phyloP scores from a whole-genome alignment of 345 rosid genomes.

The Sisymbrium altissimum region DNA sequence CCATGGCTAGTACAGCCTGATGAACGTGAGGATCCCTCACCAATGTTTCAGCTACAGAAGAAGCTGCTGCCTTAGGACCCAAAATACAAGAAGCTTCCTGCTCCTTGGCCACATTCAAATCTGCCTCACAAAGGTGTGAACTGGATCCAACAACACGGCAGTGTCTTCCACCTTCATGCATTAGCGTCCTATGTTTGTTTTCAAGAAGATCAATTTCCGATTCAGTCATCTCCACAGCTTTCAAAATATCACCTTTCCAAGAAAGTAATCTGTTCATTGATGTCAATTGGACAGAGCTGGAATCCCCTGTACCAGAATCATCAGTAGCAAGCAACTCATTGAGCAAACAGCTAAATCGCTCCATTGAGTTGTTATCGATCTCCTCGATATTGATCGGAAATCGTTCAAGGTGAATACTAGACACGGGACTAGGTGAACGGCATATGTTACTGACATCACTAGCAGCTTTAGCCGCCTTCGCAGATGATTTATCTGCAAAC shows the following conservation, averaged over 20 bases:
- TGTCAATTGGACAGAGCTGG: conserved; percentile 49
- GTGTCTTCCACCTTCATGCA: conserved; percentile 40
- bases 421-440: conserved; percentile 55
- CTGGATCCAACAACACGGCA: conserved; percentile 21
- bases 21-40: conserved; percentile 35
- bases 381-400: conserved; percentile 65
- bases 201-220: conserved; percentile 88
- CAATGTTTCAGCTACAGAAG: conserved; percentile 36
- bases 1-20: conserved; percentile 41
- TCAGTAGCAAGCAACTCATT: conserved; percentile 62
- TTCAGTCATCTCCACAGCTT: conserved; percentile 72
- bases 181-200: conserved; percentile 58
- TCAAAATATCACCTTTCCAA: conserved; percentile 61
- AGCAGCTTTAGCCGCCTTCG: conserved; percentile 46
- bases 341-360: conserved; percentile 59
- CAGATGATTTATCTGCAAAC: conserved; percentile 58
- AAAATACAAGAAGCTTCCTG: conserved; percentile 31
- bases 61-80: conserved; percentile 45
- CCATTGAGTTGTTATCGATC: conserved; percentile 48
- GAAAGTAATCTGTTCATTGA: conserved; percentile 59
- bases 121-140: conserved; percentile 33
- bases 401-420: conserved; percentile 53
- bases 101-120: conserved; percentile 31
- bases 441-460: conserved; percentile 55
- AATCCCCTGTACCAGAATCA: conserved; percentile 55